phyloP scores from a whole-genome alignment of 2,329 filamentous ascomycete species.

The Trichoderma atroviride region DNA sequence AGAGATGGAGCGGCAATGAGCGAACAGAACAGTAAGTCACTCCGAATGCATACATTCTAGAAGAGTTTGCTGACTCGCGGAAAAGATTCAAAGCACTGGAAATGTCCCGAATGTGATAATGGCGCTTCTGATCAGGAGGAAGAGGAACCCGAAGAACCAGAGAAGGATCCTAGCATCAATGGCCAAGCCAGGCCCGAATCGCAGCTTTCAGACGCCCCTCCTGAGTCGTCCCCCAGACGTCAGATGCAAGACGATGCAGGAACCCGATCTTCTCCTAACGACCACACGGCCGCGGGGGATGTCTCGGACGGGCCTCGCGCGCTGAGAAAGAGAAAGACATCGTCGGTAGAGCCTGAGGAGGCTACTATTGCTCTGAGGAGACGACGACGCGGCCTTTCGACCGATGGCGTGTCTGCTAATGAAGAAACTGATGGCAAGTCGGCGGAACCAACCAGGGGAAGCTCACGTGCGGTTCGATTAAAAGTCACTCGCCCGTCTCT shows the following conservation, averaged over 20 bases:
- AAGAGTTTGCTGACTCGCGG: slow-evolving; percentile 32
- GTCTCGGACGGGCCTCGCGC: slow-evolving; percentile 75
- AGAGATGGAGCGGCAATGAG: slow-evolving; percentile 59
- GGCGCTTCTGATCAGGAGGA: slow-evolving; percentile 39
- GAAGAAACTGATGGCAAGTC: slow-evolving; percentile 41
- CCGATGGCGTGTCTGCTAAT: slow-evolving; percentile 44
- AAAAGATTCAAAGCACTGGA: slow-evolving; percentile 51
- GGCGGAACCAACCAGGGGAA: slow-evolving; percentile 37
- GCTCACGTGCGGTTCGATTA: slow-evolving; percentile 61
- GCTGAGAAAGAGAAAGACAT: slow-evolving; percentile 82
- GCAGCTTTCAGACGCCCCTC: slow-evolving; percentile 39
- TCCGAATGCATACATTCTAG: neutral
- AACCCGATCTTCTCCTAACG: slow-evolving; percentile 73
- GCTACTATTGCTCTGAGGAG: slow-evolving; percentile 55
- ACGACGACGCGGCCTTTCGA: slow-evolving; percentile 53
- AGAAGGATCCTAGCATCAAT: slow-evolving; percentile 30
- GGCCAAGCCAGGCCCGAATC: slow-evolving; percentile 33
- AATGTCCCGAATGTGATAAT: slow-evolving; percentile 53
- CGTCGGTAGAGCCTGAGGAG: slow-evolving; percentile 66
- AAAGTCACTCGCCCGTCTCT: slow-evolving; percentile 48
- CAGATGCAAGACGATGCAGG: slow-evolving; percentile 46
- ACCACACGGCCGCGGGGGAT: slow-evolving; percentile 71
- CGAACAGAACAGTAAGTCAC: slow-evolving; percentile 37
- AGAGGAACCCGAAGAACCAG: slow-evolving; percentile 35
- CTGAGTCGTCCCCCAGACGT: slow-evolving; percentile 68